Evolutionary conservation across 2,329 filamentous ascomycete species (phyloP).

Genomic region (Biscogniauxia sp.): DNA sequence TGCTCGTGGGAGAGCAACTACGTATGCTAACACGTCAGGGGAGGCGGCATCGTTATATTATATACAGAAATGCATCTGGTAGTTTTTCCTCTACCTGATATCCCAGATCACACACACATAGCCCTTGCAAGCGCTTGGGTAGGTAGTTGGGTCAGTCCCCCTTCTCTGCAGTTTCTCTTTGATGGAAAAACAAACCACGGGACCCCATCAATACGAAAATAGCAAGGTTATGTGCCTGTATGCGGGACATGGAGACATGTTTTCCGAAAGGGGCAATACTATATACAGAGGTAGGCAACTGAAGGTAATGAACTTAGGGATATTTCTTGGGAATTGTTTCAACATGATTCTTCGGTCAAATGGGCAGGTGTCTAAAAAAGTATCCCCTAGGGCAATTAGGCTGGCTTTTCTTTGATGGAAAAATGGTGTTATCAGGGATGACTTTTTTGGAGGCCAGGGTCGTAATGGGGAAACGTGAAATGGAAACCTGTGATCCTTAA

Average conservation of each 20-base stretch:
- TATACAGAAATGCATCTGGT: no score
- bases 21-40: background rate
- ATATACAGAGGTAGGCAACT: no score
- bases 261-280: background rate
- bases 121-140: no score
- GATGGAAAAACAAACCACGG: conserved; percentile 11
- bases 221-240: background rate
- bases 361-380: background rate
- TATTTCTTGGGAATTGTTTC: background rate
- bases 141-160: no score
- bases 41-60: background rate
- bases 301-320: no score
- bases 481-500: background rate
- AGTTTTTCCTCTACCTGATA: no score
- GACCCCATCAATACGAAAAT: background rate
- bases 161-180: conserved; percentile 8
- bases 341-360: background rate
- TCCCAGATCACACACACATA: no score
- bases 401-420: background rate
- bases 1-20: no score
- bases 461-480: background rate
- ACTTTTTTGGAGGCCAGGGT: background rate
- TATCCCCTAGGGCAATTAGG: background rate
- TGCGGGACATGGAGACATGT: background rate
- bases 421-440: background rate